Base-by-base conservation (phyloP, 1,284 basidiomycete species). In the Rhodotorula sp. region DNA sequence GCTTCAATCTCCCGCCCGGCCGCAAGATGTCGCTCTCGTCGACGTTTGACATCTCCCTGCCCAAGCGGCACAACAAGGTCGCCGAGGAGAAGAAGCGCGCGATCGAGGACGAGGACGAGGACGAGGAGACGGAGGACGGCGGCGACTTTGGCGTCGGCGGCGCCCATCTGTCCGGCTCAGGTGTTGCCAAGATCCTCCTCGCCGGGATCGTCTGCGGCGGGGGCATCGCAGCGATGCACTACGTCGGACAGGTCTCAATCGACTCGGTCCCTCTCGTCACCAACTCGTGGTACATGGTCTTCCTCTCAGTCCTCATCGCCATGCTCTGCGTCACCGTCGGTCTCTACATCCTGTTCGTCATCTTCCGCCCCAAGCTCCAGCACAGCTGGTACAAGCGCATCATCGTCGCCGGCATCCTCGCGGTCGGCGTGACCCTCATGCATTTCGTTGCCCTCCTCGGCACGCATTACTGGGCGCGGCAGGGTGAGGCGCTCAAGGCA, bases 341-440 rank as follows among this genome's bases (percentile, higher is more conserved):
- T 7, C 79, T 83, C 1, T 83, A 81, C 74, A 81, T 82, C 76
- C 80, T 83, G 78, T 83, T 83, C 75, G 80, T 83, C 77, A 80
- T 82, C 75, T 79, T 83, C 52, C 79, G 82, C 30, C 82, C 82
- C 3, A 82, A 83, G 71, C 79, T 83, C 67, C 79, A 81, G 73
- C 82, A 83, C 68, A 80, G 78, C 11, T 81, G 80, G 79, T 62
- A 77, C 48, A 80, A 81, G 67, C 82, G 82, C 61, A 71, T 80
- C 37, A 75, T 75, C 46, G 80, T 82, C 16, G 81, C 81, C 3
- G 65, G 79, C 50, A 78, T 83, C 31, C 77, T 83, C 40, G 81
- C 79, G 1, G 71, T 77, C 7, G 81, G 81, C 8, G 81, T 81
- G 13, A 80, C 77, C 63, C 72, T 76, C 24, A 82, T 82, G 81